Evolutionary conservation across 768 basidiomycete species (phyloP).

Genomic region (Rhizopogon roseolus): DNA sequence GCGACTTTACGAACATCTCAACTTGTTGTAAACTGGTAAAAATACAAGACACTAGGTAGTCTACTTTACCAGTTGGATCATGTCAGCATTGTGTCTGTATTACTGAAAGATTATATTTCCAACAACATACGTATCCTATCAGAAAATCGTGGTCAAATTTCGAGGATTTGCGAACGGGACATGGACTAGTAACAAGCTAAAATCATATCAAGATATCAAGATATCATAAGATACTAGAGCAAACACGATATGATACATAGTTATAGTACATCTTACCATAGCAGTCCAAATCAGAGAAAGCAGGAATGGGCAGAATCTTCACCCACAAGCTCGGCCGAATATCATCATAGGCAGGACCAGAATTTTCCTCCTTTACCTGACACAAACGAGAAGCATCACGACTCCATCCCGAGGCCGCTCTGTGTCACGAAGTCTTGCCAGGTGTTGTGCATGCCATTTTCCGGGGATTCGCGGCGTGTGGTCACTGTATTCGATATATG

Average conservation of each 20-base stretch:
- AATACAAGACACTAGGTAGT: too few relatives aligned
- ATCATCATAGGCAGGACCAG: neutral
- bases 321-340: neutral
- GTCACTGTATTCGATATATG: constrained; percentile 26
- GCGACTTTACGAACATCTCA: too few relatives aligned
- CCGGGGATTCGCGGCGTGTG: constrained; percentile 41
- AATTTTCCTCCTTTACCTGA: constrained; percentile 3
- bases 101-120: too few relatives aligned
- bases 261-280: constrained; percentile 4
- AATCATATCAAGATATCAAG: constrained; percentile 9
- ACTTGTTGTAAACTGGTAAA: too few relatives aligned
- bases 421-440: constrained; percentile 59
- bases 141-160: too few relatives aligned
- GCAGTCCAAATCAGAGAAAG: constrained; percentile 7
- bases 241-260: constrained; percentile 7
- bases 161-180: too few relatives aligned
- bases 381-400: neutral
- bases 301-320: constrained; percentile 1
- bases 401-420: constrained; percentile 17
- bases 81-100: too few relatives aligned
- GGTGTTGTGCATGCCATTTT: constrained; percentile 54
- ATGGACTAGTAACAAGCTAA: neutral
- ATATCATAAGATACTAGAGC: constrained; percentile 12
- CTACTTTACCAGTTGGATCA: too few relatives aligned
- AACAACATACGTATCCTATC: too few relatives aligned